Evolutionary conservation across 768 basidiomycete species (phyloP).

Genomic region (Kwoniella heveanensis): DNA sequence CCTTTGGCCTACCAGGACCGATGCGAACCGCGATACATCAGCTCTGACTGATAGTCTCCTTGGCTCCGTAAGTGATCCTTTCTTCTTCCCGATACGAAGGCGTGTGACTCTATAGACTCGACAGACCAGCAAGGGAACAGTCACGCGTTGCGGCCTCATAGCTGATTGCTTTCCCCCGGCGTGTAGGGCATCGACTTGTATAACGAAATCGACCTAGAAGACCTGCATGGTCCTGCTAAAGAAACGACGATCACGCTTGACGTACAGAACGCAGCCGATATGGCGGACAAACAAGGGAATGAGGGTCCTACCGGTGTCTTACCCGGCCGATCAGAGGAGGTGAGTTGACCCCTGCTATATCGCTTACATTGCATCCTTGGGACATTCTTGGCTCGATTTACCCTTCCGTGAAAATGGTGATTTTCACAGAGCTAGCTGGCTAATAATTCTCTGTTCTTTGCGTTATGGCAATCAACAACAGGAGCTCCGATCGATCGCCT

Average conservation of each 20-base stretch:
- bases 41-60: conserved; percentile 11
- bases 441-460: too few relatives aligned
- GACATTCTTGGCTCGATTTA: neutral
- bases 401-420: too few relatives aligned
- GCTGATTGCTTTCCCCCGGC: too few relatives aligned
- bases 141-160: too few relatives aligned
- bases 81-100: too few relatives aligned
- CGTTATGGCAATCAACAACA: conserved; percentile 5
- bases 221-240: conserved; percentile 71
- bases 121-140: too few relatives aligned
- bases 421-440: too few relatives aligned
- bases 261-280: conserved; percentile 73
- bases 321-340: conserved; percentile 38
- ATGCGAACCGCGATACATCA: conserved; percentile 16
- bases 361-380: neutral
- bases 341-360: conserved; percentile 22
- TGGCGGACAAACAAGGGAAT: conserved; percentile 57
- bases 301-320: conserved; percentile 39
- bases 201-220: conserved; percentile 77
- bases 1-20: too few relatives aligned
- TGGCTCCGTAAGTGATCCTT: conserved; percentile 1
- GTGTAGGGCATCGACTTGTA: conserved; percentile 53
- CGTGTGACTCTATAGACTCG: too few relatives aligned
- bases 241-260: conserved; percentile 75
- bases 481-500: conserved; percentile 27